A percentile compares a stretch with the other conserved stretches of the same genome.
Evolutionary conservation across 768 basidiomycete species (phyloP).

Genomic region (Russula sp.): DNA sequence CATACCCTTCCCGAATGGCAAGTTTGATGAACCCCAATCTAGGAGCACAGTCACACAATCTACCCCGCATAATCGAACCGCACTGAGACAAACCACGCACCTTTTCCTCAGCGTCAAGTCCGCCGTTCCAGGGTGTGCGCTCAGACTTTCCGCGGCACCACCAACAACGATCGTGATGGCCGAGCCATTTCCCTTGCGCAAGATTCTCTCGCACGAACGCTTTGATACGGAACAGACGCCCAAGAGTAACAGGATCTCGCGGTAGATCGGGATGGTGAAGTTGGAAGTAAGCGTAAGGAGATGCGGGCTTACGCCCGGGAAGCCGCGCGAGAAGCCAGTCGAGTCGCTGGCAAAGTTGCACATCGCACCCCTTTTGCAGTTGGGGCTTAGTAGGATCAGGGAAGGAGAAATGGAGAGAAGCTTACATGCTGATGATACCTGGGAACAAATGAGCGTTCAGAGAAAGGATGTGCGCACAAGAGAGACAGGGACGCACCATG

Average conservation of each 20-base stretch:
- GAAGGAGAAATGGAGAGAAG: conserved; percentile 7
- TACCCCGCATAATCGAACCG: background rate
- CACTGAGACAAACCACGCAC: conserved; percentile 35
- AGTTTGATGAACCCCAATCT: conserved; percentile 94
- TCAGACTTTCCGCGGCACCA: conserved; percentile 91
- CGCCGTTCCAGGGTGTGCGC: conserved; percentile 95
- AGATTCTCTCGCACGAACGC: conserved; percentile 82
- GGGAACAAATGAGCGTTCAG: background rate
- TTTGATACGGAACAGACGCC: conserved; percentile 94
- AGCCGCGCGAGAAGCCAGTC: conserved; percentile 83
- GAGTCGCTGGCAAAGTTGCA: conserved; percentile 98
- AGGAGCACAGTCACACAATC: background rate
- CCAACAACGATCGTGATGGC: conserved; percentile 95
- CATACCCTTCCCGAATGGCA: conserved; percentile 83
- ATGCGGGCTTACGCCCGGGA: conserved; percentile 90
- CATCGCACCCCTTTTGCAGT: conserved; percentile 68
- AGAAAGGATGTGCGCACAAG: background rate
- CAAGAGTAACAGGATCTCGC: conserved; percentile 80
- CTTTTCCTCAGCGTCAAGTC: conserved; percentile 75
- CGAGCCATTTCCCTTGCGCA: conserved; percentile 39
- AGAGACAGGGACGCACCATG: conserved; percentile 57
- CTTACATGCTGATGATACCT: conserved; percentile 98
- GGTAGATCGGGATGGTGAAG: conserved; percentile 89
- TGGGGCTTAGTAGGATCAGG: background rate
- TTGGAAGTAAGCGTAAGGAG: conserved; percentile 87